phyloP scores from a whole-genome alignment of 495 filamentous ascomycete species.

The Aspergillus olivimuriae region DNA sequence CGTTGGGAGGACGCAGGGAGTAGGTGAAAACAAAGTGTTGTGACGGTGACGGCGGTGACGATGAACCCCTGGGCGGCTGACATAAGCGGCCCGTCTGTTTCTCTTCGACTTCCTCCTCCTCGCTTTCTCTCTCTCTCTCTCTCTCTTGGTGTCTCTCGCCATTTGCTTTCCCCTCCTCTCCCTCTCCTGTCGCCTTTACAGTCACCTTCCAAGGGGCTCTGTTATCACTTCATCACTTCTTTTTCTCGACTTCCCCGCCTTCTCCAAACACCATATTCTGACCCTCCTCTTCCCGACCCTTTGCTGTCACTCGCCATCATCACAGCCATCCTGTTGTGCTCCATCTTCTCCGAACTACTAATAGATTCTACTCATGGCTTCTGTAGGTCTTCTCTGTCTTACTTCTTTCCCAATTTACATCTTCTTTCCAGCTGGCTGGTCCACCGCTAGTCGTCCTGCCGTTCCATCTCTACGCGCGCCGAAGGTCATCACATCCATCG shows the following conservation, averaged over 20 bases:
- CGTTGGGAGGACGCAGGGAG: background rate
- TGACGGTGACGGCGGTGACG: background rate
- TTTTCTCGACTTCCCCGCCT: conserved; percentile 18
- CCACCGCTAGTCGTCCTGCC: too few species aligned
- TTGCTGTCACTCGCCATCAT: conserved; percentile 16
- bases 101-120: conserved; percentile 9
- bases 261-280: conserved; percentile 17
- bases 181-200: conserved; percentile 12
- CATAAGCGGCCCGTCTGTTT: conserved; percentile 9
- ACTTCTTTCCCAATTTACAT: conserved; percentile 8
- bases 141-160: conserved; percentile 11
- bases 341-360: background rate
- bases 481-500: too few species aligned
- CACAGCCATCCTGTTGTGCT: conserved; percentile 1
- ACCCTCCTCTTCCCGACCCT: conserved; percentile 16
- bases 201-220: conserved; percentile 16
- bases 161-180: conserved; percentile 8
- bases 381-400: conserved; percentile 35
- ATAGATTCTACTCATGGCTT: conserved; percentile 42
- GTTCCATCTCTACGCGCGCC: too few species aligned
- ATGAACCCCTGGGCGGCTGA: conserved; percentile 3
- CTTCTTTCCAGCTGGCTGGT: conserved; percentile 11
- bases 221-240: conserved; percentile 17
- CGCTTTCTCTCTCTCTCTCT: conserved; percentile 1
- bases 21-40: too few species aligned